Base-by-base conservation (phyloP, 129 eudicot species). In the Flaveria brownii region DNA sequence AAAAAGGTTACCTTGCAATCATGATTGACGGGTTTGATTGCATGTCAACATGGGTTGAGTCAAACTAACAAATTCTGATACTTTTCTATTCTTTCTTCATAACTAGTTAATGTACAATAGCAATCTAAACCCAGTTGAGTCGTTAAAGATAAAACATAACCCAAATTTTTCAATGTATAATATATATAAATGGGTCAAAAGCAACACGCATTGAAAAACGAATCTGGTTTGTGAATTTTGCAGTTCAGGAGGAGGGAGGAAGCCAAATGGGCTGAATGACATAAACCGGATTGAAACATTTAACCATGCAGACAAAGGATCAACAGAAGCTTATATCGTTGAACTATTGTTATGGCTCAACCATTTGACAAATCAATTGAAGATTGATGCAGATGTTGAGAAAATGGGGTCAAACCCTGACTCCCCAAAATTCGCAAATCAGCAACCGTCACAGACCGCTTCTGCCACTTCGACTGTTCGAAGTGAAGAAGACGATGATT, bases 311-410 rank as follows among this genome's bases (percentile, higher is more conserved):
- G 89, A 92, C 87, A 90, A 83, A 85, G 42, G 43, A 54, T 69
- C 79, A 77, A 90, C 94, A 13, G 98, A 90, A 81, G 84, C 86
- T 68, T 85, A 82, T 81, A 88, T 90, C 2, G 83, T 87, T 15
- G 90, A 90, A 47, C 74, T 86, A 63, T 74, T 90, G 69, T 33
- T 81, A 69, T 90, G 98, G 98, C 98, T 90, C 49, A 84, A 90
- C 70, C 81, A 72, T 85, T 76, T 92, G 77, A 84, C 75, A 9
- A 83, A 57, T 67, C 87, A 83, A 13, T 60, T 80, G 14, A 88
- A 84, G 81, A 70, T 79, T 61, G 28, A 28, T 72, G 77, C 76
- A 64, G 68, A 79, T 41, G 76, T 51, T 42, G 82, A 28, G 5
- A 43, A 68, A 45, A 13, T 52, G 47, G 83, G 57, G 76, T 75